These are phyloP conservation scores for Hemileia vastatrix DNA, from an alignment of 1,284 basidiomycete species.

Conservation along the genomic window DNA sequence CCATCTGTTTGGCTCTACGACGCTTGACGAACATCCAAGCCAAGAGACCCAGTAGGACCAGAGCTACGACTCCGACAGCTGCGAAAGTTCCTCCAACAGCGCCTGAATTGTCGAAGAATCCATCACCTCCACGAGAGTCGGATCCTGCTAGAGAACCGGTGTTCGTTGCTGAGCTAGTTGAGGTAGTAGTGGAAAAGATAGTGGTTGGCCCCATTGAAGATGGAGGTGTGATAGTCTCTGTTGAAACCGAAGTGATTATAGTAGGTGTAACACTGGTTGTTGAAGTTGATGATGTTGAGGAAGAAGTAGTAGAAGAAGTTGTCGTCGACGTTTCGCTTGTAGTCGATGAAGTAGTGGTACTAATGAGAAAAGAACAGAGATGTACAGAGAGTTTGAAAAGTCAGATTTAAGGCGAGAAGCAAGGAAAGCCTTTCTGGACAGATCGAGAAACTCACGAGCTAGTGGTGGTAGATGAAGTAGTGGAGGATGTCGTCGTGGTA, in stretches of 20 bases:
- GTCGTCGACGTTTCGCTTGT: background rate
- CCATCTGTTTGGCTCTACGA: slow-evolving; percentile 39
- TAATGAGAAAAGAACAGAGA: background rate
- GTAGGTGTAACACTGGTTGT: background rate
- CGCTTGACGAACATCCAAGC: slow-evolving; percentile 38
- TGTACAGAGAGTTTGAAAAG: background rate
- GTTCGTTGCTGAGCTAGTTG: slow-evolving; percentile 21
- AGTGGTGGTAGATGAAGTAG: background rate
- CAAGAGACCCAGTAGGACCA: slow-evolving; percentile 30
- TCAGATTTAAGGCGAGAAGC: background rate
- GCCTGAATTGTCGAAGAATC: slow-evolving; percentile 39
- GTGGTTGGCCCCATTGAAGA: background rate
- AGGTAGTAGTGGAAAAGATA: background rate
- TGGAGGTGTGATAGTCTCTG: background rate
- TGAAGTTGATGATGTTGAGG: background rate
- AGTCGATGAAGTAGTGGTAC: background rate
- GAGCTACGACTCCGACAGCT: slow-evolving; percentile 38
- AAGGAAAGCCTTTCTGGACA: background rate
- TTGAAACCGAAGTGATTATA: background rate
- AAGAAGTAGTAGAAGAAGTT: background rate
- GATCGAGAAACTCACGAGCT: background rate
- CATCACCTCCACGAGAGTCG: slow-evolving; percentile 16
- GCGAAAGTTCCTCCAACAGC: slow-evolving; percentile 43
- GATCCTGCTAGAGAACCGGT: slow-evolving; percentile 25
- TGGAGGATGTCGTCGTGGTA: too few relatives aligned